Percentiles rank a stretch among this genome's conserved stretches.
These are phyloP conservation scores for Penicillium robsamsonii DNA, from an alignment of 495 filamentous ascomycete species.

Conservation along the genomic window DNA sequence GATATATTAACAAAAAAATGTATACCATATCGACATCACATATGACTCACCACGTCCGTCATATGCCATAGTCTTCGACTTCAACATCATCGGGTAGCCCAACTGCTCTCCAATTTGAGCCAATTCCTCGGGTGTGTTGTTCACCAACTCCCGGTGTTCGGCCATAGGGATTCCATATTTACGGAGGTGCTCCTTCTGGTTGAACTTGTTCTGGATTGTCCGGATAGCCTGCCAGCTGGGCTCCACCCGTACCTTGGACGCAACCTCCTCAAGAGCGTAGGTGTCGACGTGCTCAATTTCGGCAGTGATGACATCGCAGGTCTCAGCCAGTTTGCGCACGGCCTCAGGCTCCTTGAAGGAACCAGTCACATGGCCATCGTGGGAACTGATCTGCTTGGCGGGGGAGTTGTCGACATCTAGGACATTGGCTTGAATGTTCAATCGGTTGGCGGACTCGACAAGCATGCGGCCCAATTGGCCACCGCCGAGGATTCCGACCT, in stretches of 20 bases:
- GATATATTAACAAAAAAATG: conserved; percentile 10
- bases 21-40: not conserved
- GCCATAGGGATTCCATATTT: conserved; percentile 68
- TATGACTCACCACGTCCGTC: conserved; percentile 68
- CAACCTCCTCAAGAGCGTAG: conserved; percentile 81
- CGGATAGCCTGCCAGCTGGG: conserved; percentile 87
- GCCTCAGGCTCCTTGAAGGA: conserved; percentile 79
- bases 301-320: conserved; percentile 85
- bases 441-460: conserved; percentile 82
- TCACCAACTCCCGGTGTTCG: conserved; percentile 59
- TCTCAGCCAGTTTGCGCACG: conserved; percentile 71
- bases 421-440: conserved; percentile 76
- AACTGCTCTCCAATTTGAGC: conserved; percentile 60
- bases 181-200: conserved; percentile 80
- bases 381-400: conserved; percentile 86
- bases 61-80: conserved; percentile 88
- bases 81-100: conserved; percentile 92
- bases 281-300: conserved; percentile 99
- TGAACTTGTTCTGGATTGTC: conserved; percentile 93
- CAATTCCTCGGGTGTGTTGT: conserved; percentile 55
- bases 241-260: conserved; percentile 63
- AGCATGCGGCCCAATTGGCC: conserved; percentile 95
- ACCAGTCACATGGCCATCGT: conserved; percentile 70
- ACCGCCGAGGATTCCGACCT: conserved; percentile 67
- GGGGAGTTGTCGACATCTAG: conserved; percentile 78